A percentile compares a stretch with the other conserved stretches of the same genome.
Conservation (phyloP, 352 stramenopile species). For the Phytophthora idaei region DNA sequence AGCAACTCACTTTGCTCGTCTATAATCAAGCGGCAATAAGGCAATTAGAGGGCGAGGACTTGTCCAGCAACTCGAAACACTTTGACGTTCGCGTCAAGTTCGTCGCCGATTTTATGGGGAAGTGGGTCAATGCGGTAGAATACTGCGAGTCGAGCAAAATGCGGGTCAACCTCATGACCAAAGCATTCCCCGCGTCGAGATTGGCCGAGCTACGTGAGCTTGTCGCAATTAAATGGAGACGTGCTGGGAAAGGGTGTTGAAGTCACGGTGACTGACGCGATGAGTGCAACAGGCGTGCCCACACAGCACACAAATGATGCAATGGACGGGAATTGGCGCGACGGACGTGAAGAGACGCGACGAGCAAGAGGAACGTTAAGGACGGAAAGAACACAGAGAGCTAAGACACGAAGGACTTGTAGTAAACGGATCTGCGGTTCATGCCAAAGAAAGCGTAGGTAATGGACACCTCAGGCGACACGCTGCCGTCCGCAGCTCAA, state of each 20-base stretch:
- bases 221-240: neutral
- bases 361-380: no score
- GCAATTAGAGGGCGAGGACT: neutral
- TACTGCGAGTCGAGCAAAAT: neutral
- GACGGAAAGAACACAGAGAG: no score
- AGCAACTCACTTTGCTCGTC: no score
- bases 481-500: no score
- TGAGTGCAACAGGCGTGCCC: no score
- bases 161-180: neutral
- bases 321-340: no score
- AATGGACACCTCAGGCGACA: no score
- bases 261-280: neutral
- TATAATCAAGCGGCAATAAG: neutral
- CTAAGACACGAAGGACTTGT: no score
- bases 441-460: no score
- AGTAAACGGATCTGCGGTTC: no score
- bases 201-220: neutral
- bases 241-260: slow-evolving; percentile 1
- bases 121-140: neutral
- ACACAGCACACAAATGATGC: no score
- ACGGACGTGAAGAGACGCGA: no score
- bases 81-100: neutral
- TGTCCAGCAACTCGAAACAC: neutral
- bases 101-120: neutral
- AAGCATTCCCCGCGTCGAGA: neutral